These are phyloP conservation scores for Cronartium ribicola DNA, from an alignment of 1,284 basidiomycete genomes.

Conservation along the genomic window DNA sequence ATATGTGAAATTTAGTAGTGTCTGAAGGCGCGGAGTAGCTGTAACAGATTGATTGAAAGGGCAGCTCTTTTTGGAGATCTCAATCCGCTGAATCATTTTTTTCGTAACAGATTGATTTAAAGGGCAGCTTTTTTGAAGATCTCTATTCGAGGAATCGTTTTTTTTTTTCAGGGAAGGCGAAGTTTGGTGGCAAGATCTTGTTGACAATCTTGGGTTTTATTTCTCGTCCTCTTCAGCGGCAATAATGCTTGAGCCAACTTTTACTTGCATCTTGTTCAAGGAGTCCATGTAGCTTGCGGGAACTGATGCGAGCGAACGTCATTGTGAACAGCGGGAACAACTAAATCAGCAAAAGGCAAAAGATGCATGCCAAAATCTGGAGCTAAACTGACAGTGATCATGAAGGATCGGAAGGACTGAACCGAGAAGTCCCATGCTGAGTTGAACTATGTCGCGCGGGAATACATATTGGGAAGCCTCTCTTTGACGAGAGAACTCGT, in stretches of 20 bases:
- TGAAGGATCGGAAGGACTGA: conserved; percentile 23
- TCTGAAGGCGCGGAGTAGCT: no score
- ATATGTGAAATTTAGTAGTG: no score
- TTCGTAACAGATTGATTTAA: no score
- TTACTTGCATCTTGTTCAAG: conserved; percentile 30
- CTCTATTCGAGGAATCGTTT: no score
- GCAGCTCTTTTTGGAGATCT: no score
- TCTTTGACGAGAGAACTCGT: conserved; percentile 17
- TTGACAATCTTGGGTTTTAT: neutral
- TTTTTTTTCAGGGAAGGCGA: no score
- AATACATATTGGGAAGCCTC: conserved; percentile 20
- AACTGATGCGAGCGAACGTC: conserved; percentile 5
- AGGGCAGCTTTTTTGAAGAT: no score
- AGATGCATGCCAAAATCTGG: neutral
- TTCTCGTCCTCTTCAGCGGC: no score
- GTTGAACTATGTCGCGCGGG: conserved; percentile 24
- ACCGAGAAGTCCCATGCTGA: conserved; percentile 28
- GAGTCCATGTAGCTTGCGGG: conserved; percentile 40
- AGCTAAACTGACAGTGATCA: conserved; percentile 30
- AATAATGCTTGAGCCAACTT: neutral
- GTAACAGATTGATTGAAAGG: no score
- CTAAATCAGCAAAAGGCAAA: neutral
- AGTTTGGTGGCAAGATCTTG: no score
- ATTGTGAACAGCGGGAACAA: neutral
- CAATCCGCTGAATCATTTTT: no score